Conservation (phyloP, 108 stramenopile species). For the Conticribra guillardii region DNA sequence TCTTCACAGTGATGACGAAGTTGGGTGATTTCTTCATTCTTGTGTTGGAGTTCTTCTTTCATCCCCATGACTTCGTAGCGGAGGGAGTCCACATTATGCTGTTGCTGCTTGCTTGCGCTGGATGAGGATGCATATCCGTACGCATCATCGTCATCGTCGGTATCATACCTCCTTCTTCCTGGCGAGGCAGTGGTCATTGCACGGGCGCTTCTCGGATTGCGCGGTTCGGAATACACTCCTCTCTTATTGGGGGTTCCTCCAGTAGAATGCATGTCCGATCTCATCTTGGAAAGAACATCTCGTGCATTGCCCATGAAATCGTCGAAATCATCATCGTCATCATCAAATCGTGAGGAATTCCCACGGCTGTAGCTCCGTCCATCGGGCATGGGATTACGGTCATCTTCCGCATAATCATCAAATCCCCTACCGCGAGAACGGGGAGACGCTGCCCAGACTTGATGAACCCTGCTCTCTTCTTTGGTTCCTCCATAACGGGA, state of each 20-base stretch:
- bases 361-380: not conserved
- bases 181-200: not conserved
- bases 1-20: constrained; percentile 14
- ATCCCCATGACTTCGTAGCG: constrained; percentile 37
- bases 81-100: not conserved
- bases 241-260: not conserved
- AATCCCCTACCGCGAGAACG: not conserved
- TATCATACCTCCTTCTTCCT: not conserved
- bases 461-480: not conserved
- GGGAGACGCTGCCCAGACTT: not conserved
- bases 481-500: not conserved
- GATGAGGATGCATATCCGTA: too few species aligned
- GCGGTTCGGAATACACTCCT: not conserved
- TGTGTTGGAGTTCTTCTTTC: constrained; percentile 28
- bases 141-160: too few species aligned
- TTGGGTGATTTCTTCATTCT: constrained; percentile 9
- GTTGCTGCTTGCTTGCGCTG: not conserved
- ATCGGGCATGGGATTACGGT: not conserved
- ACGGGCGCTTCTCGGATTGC: not conserved
- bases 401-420: not conserved
- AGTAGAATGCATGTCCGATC: not conserved
- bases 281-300: not conserved
- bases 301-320: not conserved
- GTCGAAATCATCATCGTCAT: not conserved
- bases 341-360: not conserved